Percentiles rank a stretch among this genome's conserved stretches.
These are phyloP conservation scores for Mucor plumbeus DNA, from an alignment of 371 early-diverging fungal species.

Conservation along the genomic window DNA sequence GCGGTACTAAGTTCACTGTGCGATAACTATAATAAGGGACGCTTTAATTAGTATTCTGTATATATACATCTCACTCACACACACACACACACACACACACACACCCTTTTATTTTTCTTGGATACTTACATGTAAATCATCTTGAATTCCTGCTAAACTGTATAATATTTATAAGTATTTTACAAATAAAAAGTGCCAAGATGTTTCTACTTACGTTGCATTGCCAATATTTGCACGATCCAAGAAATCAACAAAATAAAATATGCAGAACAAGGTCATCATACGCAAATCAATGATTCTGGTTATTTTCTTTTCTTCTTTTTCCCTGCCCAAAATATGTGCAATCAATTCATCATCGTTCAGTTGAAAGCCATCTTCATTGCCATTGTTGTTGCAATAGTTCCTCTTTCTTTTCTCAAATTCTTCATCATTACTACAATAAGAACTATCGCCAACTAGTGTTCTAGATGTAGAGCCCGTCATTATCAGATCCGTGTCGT, in stretches of 20 bases:
- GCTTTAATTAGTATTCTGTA: not conserved
- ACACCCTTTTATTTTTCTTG: not conserved
- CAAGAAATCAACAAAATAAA: constrained; percentile 51
- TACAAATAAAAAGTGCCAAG: no score
- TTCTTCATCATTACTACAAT: not conserved
- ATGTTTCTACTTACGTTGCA: constrained; percentile 36
- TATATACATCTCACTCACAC: no score
- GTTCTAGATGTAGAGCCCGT: constrained; percentile 8
- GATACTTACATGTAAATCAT: constrained; percentile 28
- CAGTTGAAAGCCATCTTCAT: not conserved
- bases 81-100: no score
- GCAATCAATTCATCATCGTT: not conserved
- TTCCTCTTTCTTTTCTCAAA: not conserved
- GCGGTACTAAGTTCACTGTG: constrained; percentile 29
- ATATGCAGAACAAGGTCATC: constrained; percentile 49
- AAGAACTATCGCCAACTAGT: not conserved
- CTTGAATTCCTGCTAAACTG: constrained; percentile 32
- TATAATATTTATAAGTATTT: no score
- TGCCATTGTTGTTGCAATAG: not conserved
- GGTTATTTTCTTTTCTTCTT: constrained; percentile 34
- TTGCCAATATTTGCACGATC: constrained; percentile 58
- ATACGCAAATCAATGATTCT: constrained; percentile 45
- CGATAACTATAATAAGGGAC: constrained; percentile 24
- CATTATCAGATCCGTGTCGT: not conserved
- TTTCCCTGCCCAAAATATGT: constrained; percentile 19